Conservation (phyloP, 192 early-diverging fungal species). For the Coemansia asiatica region DNA sequence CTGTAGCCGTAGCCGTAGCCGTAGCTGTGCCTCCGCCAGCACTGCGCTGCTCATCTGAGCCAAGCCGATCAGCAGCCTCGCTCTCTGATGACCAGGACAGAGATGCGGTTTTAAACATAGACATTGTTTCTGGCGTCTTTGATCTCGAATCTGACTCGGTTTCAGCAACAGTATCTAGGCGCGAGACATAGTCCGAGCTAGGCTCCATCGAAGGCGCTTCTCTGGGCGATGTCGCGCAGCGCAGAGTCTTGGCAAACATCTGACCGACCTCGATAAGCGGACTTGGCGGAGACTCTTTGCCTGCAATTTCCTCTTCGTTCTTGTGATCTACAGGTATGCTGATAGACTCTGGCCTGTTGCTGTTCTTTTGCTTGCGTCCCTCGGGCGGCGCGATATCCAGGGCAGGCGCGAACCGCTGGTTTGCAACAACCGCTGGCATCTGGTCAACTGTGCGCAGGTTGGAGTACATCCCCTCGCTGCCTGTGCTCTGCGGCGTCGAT, state of each 20-base stretch:
- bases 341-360: constrained; percentile 4
- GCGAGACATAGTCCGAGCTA: not conserved
- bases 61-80: not conserved
- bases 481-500: constrained; percentile 32
- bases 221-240: constrained; percentile 17
- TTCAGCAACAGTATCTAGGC: not conserved
- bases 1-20: no score
- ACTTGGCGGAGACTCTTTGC: constrained; percentile 27
- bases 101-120: not conserved
- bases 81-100: not conserved
- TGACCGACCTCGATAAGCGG: constrained; percentile 40
- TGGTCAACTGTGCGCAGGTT: constrained; percentile 27
- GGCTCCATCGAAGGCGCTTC: not conserved
- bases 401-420: not conserved
- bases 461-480: constrained; percentile 34
- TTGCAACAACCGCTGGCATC: not conserved
- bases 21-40: no score
- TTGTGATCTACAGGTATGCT: not conserved
- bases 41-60: no score
- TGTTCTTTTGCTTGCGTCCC: constrained; percentile 4
- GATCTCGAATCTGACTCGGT: not conserved
- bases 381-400: not conserved
- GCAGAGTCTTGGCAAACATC: constrained; percentile 23
- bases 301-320: not conserved
- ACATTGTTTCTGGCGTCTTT: not conserved